A percentile compares a stretch with the other conserved stretches of the same genome.
Conservation (phyloP, 2,329 filamentous ascomycete species). For the Colletotrichum paranaense region DNA sequence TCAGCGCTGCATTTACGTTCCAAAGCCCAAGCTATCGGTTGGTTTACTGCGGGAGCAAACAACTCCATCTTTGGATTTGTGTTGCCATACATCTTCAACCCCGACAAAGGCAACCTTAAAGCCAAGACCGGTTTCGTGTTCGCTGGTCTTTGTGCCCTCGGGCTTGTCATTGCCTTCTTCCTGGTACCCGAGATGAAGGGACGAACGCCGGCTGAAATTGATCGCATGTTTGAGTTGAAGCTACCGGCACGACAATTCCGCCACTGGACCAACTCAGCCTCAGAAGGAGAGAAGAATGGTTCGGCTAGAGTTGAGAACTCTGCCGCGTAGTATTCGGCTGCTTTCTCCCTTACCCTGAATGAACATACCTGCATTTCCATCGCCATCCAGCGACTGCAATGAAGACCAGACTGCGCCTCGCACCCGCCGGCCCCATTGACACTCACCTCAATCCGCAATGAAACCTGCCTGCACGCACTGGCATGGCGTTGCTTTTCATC, state of each 20-base stretch:
- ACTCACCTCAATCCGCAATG: slow-evolving; percentile 3
- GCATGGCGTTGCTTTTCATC: slow-evolving; percentile 6
- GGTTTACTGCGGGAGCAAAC: slow-evolving; percentile 52
- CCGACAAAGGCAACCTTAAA: slow-evolving; percentile 49
- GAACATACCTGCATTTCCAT: background rate
- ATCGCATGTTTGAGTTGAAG: slow-evolving; percentile 49
- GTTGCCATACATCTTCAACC: slow-evolving; percentile 63
- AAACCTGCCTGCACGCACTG: slow-evolving; percentile 16
- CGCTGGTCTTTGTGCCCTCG: slow-evolving; percentile 48
- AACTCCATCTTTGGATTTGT: slow-evolving; percentile 57
- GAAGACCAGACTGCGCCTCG: slow-evolving; percentile 15
- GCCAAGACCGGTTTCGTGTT: slow-evolving; percentile 56
- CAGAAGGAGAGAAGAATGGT: background rate
- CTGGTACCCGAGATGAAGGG: slow-evolving; percentile 66
- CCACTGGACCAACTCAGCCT: slow-evolving; percentile 29
- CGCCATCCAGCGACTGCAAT: background rate
- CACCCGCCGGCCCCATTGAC: background rate
- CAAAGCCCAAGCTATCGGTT: slow-evolving; percentile 56
- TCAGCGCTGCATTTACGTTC: slow-evolving; percentile 55
- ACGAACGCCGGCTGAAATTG: slow-evolving; percentile 58
- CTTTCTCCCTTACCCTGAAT: background rate
- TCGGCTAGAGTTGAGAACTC: slow-evolving; percentile 7
- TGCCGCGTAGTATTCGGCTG: slow-evolving; percentile 1
- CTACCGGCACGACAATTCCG: slow-evolving; percentile 43
- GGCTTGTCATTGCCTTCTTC: slow-evolving; percentile 52